These are phyloP conservation scores for Mrakiaceae sp. DNA, from an alignment of 1,284 basidiomycete species.

Conservation along the genomic window DNA sequence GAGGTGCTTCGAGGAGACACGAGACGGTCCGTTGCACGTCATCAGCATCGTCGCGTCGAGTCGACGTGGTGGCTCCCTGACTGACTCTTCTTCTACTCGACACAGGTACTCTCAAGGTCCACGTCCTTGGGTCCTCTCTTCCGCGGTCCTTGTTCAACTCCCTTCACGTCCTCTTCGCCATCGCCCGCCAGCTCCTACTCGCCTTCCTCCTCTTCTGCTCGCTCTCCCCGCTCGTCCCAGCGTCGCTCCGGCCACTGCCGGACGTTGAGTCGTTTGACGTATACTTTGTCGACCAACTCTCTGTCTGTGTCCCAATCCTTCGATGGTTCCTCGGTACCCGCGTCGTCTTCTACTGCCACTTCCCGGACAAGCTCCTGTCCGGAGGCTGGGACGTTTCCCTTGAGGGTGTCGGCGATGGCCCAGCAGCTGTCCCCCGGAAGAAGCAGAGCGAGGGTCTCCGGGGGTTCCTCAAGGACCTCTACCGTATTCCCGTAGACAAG, in stretches of 20 bases:
- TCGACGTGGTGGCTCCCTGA: too few species aligned
- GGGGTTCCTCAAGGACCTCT: slow-evolving; percentile 54
- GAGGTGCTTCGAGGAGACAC: slow-evolving; percentile 82
- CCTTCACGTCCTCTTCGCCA: slow-evolving; percentile 81
- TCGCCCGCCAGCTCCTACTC: slow-evolving; percentile 76
- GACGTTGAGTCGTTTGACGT: slow-evolving; percentile 51
- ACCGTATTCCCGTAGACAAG: slow-evolving; percentile 80
- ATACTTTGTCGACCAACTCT: slow-evolving; percentile 89
- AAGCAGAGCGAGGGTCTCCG: slow-evolving; percentile 24
- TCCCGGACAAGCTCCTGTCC: slow-evolving; percentile 80
- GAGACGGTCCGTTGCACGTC: slow-evolving; percentile 50
- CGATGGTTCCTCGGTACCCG: slow-evolving; percentile 54
- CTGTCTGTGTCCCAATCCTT: slow-evolving; percentile 77
- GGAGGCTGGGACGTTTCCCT: slow-evolving; percentile 31
- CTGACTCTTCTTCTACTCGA: neutral
- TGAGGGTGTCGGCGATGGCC: slow-evolving; percentile 26
- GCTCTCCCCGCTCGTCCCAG: slow-evolving; percentile 30
- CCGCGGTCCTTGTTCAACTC: slow-evolving; percentile 65
- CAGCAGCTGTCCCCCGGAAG: neutral
- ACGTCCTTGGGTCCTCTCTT: slow-evolving; percentile 60
- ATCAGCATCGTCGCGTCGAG: neutral
- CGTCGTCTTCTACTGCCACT: slow-evolving; percentile 95
- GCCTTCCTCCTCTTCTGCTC: slow-evolving; percentile 49
- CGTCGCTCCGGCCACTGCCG: slow-evolving; percentile 20
- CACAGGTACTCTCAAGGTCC: slow-evolving; percentile 71